phyloP scores from a whole-genome alignment of 2,329 filamentous ascomycete genomes.

The Botrytis aclada region DNA sequence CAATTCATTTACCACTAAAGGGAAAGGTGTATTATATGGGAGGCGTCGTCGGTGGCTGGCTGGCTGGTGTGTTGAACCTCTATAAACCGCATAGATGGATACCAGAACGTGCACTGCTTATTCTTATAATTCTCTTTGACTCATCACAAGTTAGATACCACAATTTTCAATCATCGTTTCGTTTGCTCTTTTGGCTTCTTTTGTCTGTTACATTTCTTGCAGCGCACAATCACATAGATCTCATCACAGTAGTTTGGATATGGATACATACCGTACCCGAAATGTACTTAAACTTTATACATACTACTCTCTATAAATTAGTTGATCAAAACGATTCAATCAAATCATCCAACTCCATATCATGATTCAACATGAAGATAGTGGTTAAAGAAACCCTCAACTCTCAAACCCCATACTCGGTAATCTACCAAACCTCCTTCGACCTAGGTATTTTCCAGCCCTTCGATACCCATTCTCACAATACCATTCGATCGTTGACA shows the following conservation, averaged over 20 bases:
- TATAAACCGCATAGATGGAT: not conserved
- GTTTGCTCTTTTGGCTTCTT: not conserved
- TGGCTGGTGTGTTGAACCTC: not conserved
- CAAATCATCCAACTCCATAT: not conserved
- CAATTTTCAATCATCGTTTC: not conserved
- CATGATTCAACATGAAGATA: not conserved
- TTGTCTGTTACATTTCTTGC: not conserved
- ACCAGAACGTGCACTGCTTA: not conserved
- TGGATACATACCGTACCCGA: not conserved
- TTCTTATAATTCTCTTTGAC: not conserved
- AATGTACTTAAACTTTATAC: not conserved
- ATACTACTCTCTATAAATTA: not conserved
- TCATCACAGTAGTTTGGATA: not conserved
- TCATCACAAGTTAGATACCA: not conserved
- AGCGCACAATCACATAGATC: not conserved
- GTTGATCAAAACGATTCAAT: not conserved
- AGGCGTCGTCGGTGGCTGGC: not conserved
- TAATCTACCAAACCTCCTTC: no score
- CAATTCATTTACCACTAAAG: not conserved
- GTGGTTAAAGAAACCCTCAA: not conserved
- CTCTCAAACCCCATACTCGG: not conserved
- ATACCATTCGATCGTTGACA: no score
- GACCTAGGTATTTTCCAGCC: no score
- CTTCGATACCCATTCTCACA: no score
- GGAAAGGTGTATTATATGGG: constrained; percentile 9